phyloP scores from a whole-genome alignment of 768 basidiomycete species.

The Mycena polygramma region DNA sequence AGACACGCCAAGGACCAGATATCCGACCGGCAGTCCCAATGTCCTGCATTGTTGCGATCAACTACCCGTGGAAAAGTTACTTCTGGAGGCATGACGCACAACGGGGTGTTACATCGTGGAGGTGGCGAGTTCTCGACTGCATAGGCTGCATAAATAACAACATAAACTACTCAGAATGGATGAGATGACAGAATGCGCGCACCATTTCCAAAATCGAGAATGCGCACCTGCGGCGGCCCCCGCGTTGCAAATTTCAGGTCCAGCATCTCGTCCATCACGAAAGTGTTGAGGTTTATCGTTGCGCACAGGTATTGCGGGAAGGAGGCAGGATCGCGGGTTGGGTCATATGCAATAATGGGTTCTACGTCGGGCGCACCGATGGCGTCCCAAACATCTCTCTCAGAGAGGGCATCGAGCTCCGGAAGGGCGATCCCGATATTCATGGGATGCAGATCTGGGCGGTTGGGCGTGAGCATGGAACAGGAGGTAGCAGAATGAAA shows the following conservation, averaged over 20 bases:
- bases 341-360: background rate
- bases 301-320: conserved; percentile 3
- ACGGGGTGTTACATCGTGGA: background rate
- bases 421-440: conserved; percentile 14
- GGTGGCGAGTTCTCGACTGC: background rate
- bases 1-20: too few species aligned
- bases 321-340: background rate
- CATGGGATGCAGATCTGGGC: conserved; percentile 7
- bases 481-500: background rate
- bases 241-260: background rate
- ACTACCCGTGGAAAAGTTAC: background rate
- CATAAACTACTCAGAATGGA: background rate
- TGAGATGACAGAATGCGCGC: background rate
- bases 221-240: background rate
- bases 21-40: too few species aligned
- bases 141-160: background rate
- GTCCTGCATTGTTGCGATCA: background rate
- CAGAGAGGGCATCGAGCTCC: background rate
- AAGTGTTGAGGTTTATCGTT: background rate
- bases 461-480: too few species aligned
- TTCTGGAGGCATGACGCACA: background rate
- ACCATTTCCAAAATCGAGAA: conserved; percentile 15
- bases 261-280: background rate
- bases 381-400: background rate
- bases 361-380: background rate